phyloP scores from a whole-genome alignment of 768 basidiomycete species.

The Cytidiella melzeri region DNA sequence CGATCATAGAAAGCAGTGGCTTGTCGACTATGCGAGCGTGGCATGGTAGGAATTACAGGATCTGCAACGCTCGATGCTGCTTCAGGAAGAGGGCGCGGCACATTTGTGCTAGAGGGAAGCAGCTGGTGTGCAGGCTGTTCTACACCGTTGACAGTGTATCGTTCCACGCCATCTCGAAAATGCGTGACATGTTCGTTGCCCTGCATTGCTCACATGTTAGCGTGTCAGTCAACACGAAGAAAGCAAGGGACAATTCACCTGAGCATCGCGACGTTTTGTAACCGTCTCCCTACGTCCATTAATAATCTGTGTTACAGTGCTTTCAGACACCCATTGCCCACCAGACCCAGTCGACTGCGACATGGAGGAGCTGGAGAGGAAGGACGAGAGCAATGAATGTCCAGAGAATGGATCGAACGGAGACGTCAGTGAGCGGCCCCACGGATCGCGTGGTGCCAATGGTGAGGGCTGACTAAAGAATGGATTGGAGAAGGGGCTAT shows the following conservation, averaged over 20 bases:
- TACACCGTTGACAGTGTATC: slow-evolving; percentile 64
- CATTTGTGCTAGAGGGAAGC: background rate
- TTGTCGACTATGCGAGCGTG: background rate
- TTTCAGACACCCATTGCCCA: slow-evolving; percentile 48
- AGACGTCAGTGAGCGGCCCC: slow-evolving; percentile 7
- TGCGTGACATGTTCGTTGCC: slow-evolving; percentile 72
- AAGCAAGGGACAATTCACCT: slow-evolving; percentile 38
- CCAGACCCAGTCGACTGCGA: slow-evolving; percentile 24
- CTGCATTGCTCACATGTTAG: slow-evolving; percentile 31
- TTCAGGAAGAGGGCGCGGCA: background rate
- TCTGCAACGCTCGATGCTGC: too few species aligned
- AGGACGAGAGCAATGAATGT: slow-evolving; percentile 3
- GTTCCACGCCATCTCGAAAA: slow-evolving; percentile 60
- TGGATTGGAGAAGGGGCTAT: slow-evolving; percentile 25
- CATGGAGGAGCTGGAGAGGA: slow-evolving; percentile 13
- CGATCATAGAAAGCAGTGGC: background rate
- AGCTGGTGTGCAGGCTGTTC: slow-evolving; percentile 26
- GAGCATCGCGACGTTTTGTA: slow-evolving; percentile 48
- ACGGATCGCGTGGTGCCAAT: slow-evolving; percentile 8
- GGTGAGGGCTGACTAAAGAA: slow-evolving; percentile 24
- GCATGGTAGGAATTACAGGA: too few species aligned
- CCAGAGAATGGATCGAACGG: background rate
- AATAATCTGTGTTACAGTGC: slow-evolving; percentile 46
- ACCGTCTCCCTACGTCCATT: slow-evolving; percentile 64
- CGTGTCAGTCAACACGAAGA: slow-evolving; percentile 3